phyloP scores from a whole-genome alignment of 2,329 filamentous ascomycete genomes.

The Gnomoniopsis smithogilvyi region DNA sequence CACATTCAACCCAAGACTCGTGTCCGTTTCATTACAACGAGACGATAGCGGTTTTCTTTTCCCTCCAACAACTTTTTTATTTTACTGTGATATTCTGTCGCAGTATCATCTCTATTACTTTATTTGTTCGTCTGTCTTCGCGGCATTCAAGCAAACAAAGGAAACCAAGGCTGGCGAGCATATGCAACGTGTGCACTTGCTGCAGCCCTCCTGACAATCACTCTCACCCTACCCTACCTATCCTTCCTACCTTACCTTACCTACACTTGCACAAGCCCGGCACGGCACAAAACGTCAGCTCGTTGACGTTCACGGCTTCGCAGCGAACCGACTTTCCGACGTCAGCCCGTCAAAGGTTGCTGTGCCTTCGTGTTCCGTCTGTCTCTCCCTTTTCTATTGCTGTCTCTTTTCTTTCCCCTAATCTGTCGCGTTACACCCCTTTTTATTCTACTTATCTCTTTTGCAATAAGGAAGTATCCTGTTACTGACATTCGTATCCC shows the following conservation, averaged over 20 bases:
- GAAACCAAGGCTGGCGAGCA: not conserved
- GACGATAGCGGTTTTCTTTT: not conserved
- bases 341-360: not conserved
- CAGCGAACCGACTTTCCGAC: no score
- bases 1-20: constrained; percentile 8
- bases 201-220: not conserved
- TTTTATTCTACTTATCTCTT: not conserved
- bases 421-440: not conserved
- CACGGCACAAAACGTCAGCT: not conserved
- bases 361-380: not conserved
- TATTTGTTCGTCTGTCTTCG: not conserved
- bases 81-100: not conserved
- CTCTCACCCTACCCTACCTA: not conserved
- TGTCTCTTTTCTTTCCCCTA: not conserved
- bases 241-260: not conserved
- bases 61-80: constrained; percentile 3
- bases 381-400: not conserved
- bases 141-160: not conserved
- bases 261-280: not conserved
- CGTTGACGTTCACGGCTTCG: not conserved
- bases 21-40: constrained; percentile 15
- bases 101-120: not conserved
- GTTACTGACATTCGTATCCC: not conserved
- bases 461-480: not conserved
- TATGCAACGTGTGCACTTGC: not conserved